Conservation (phyloP, 257 asterid species). For the Penstemon barbatus region DNA sequence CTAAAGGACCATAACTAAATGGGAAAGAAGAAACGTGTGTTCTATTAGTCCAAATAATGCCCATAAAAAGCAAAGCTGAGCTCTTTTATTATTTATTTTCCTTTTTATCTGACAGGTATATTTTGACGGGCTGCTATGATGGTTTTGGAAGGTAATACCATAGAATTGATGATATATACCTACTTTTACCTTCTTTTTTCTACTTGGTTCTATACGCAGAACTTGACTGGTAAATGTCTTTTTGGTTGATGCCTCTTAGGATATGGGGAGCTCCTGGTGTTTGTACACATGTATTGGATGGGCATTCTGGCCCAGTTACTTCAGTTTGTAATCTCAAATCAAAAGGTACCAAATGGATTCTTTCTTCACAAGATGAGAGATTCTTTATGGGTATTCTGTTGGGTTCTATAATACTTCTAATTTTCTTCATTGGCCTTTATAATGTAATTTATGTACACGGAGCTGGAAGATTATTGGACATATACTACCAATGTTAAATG, state of each 20-base stretch:
- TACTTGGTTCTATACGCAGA: not conserved
- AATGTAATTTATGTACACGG: constrained; percentile 1
- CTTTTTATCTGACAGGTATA: constrained; percentile 52
- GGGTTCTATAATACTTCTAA: not conserved
- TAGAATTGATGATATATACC: constrained; percentile 1
- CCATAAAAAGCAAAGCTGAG: constrained; percentile 18
- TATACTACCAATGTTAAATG: not conserved
- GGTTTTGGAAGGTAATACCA: constrained; percentile 79
- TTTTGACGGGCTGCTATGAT: constrained; percentile 92
- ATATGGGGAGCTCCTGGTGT: constrained; percentile 84
- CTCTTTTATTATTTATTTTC: constrained; percentile 11
- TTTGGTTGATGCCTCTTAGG: constrained; percentile 45
- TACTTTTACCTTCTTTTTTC: constrained; percentile 3
- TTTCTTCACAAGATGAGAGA: not conserved
- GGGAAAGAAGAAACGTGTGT: not conserved
- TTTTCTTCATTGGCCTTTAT: not conserved
- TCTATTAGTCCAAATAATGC: not conserved
- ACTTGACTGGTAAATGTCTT: constrained; percentile 14
- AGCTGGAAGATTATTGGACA: not conserved
- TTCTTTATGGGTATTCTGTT: not conserved
- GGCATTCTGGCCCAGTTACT: constrained; percentile 82
- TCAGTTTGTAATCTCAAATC: constrained; percentile 67
- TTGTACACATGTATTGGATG: constrained; percentile 79
- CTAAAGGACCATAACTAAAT: not conserved
- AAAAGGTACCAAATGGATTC: constrained; percentile 46